Conservation (phyloP, 2,329 filamentous ascomycete genomes). For the Iodosphaeria phyllophila region DNA sequence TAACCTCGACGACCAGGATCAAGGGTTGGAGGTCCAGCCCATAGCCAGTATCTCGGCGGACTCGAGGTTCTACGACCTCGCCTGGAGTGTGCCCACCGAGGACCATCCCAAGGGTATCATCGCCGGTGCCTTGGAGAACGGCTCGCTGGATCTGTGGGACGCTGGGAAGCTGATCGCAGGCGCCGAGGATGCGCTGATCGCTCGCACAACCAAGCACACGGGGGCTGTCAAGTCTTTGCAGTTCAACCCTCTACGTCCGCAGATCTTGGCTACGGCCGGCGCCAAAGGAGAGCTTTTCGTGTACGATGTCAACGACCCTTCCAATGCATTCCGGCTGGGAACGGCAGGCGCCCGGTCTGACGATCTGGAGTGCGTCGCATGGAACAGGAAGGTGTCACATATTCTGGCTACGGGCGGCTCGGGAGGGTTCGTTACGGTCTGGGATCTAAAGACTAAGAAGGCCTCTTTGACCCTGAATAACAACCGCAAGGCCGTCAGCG, state of each 20-base stretch:
- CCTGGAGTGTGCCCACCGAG: constrained; percentile 71
- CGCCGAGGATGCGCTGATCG: constrained; percentile 57
- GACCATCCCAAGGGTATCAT: constrained; percentile 74
- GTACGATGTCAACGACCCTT: constrained; percentile 81
- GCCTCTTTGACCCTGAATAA: constrained; percentile 92
- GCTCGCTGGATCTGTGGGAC: constrained; percentile 85
- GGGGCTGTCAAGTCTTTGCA: constrained; percentile 88
- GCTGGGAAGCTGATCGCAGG: constrained; percentile 47
- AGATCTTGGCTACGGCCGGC: constrained; percentile 81
- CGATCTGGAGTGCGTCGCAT: constrained; percentile 89
- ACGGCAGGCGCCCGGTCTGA: constrained; percentile 77
- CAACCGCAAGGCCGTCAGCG: constrained; percentile 82
- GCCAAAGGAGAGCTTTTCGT: constrained; percentile 93
- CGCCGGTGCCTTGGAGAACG: constrained; percentile 87
- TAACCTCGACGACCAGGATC: constrained; percentile 56
- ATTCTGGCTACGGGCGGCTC: constrained; percentile 88
- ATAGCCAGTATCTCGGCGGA: constrained; percentile 71
- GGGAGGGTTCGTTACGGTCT: constrained; percentile 91
- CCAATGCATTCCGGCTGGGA: constrained; percentile 74
- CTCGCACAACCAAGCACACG: constrained; percentile 73
- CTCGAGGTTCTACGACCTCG: constrained; percentile 95
- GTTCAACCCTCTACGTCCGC: constrained; percentile 85
- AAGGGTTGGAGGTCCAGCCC: constrained; percentile 70
- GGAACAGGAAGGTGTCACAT: constrained; percentile 96
- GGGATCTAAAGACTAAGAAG: constrained; percentile 97